Evolutionary conservation across 192 early-diverging fungal species (phyloP), one percentile per base, ranked within the genome.

Genomic region (Gryganskiella cystojenkinii): DNA sequence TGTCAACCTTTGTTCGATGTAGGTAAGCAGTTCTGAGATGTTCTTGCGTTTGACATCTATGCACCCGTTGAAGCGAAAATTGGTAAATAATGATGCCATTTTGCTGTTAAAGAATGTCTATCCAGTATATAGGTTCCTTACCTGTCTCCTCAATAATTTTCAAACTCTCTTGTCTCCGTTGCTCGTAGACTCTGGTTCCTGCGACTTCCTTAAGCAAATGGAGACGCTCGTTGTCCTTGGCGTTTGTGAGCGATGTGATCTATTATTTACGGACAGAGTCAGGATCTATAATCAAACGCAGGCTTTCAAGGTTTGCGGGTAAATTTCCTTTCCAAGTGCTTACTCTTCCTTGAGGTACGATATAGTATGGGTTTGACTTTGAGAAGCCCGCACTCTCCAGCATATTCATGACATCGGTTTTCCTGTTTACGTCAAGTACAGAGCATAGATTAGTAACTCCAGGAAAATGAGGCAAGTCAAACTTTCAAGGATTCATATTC

Each of bases 301-400:
- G 13, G 14, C 11, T 51, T 5, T 27, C 14, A 1, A 33, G 7
- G 3, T 40, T 10, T 15, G 19, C 40, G 17, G 8, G 43, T 10
- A 34, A 43, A 11, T 5, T 24, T 37, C 19, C 24, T 19, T n/a
- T 3, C 1, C 1, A 50, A 10, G 22, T 27, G 3, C 87, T 34
- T 88, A 94, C 93, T 64, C 92, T 86, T 37, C 98, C 98, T 82
- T 99, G 98, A 2, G 98, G 98, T 27, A 99, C 96, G 84, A 99
- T 97, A 62, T 98, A 98, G 82, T 98, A 99, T 14, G 98, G 98
- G 75, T 99, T 99, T 24, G 98, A 93, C 49, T 93, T 82, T 15
- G 96, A 98, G 65, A 99, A 98, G 4, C 98, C 98, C 25, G 96
- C 96, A 73, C 90, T 93, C 81, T 99, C 98, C 25, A 99, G 80